Base-by-base conservation (phyloP, 2,329 filamentous ascomycete genomes). In the Colletotrichum euphorbiae region DNA sequence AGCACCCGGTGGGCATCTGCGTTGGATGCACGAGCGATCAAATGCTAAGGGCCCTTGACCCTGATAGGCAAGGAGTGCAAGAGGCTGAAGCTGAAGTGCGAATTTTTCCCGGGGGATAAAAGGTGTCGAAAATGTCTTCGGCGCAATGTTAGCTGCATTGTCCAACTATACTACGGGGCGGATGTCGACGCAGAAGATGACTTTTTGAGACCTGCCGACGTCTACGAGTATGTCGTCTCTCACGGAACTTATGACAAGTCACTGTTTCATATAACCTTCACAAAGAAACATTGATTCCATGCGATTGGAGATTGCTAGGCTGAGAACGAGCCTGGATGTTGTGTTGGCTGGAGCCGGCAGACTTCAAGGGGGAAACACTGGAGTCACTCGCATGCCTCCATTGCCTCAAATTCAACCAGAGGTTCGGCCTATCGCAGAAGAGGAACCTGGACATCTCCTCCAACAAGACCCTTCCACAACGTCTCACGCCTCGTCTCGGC, bases 61-160 rank as follows among this genome's bases (percentile, higher is more conserved):
- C 15, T 33, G 9, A 51, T 24, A 66, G 58, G 64, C 36, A 17
- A 42, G 11, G 58, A 67, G 8, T 67, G 64, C 19, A 62, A 62
- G 58, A 67, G 58, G 15, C 52, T 56, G 33, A 67, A 67, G 58
- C 62, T 62, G 42, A 67, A 52, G 19, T 67, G 64, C 4, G 59
- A 62, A 17, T 17, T 67, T 1, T 48, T 46, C 15, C 64, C 43
- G 2, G 64, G 64, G 7, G 51, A 67, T 3, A 50, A 36, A 13
- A 46, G 38, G 19, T 67, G 64, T 33, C 43, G 43, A 3, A 43
- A 60, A 2, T 67, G 64, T 17, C 43, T 62, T n/a, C 42, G 58
- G 2, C 60, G 48, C 6, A 55, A 61, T 12, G 19, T 67, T n/a
- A 28, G 43, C 33, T 67, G 50, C 7, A 54, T 43, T 12, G 56